phyloP scores from a whole-genome alignment of 139 green algal genomes.

The Chlamydomonas schloesseri region DNA sequence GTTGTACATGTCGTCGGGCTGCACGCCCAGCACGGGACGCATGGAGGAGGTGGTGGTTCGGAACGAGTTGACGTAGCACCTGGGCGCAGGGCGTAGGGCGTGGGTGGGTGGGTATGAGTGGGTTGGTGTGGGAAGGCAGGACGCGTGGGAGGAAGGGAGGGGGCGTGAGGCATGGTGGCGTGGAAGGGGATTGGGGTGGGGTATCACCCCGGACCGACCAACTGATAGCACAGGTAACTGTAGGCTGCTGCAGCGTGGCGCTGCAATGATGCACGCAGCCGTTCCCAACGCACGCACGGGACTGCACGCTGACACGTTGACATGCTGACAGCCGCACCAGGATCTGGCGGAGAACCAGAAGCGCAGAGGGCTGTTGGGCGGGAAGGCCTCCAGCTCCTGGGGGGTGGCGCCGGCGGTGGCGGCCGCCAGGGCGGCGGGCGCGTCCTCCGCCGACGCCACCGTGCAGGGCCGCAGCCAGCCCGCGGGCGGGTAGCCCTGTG shows the following conservation, averaged over 20 bases:
- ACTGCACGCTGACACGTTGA: neutral
- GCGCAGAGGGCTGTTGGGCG: neutral
- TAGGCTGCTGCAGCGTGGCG: too few species aligned
- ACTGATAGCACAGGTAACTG: too few species aligned
- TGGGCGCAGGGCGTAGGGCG: neutral
- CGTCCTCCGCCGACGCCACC: neutral
- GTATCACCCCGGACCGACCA: too few species aligned
- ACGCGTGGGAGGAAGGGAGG: too few species aligned
- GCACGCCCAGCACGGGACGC: neutral
- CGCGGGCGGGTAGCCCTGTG: slow-evolving; percentile 33
- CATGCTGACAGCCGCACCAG: too few species aligned
- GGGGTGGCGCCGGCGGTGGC: too few species aligned
- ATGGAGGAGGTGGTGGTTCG: neutral
- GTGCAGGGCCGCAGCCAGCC: slow-evolving; percentile 2
- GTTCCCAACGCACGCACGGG: too few species aligned
- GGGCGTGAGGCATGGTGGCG: too few species aligned
- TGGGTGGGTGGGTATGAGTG: neutral
- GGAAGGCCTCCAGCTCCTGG: neutral
- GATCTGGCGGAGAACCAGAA: neutral
- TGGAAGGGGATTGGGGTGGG: too few species aligned
- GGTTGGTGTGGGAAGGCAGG: neutral
- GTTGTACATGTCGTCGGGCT: neutral
- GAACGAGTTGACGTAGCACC: neutral
- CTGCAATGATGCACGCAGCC: too few species aligned
- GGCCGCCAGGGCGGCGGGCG: neutral